Percentiles rank a stretch among this genome's conserved stretches.
Conservation (phyloP, 192 early-diverging fungal genomes). For the Coemansia sp. region DNA sequence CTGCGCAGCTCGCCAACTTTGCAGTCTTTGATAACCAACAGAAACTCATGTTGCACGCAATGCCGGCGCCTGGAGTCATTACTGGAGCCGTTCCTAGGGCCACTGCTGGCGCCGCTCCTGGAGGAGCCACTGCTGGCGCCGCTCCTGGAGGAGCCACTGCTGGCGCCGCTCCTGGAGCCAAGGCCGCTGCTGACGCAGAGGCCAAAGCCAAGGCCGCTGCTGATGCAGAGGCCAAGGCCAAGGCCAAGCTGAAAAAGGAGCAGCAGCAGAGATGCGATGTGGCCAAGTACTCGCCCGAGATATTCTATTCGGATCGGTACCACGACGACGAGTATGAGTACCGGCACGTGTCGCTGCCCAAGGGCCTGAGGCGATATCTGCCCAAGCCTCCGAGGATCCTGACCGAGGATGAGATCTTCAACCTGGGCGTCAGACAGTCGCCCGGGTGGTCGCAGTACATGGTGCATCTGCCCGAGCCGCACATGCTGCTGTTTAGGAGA, state of each 20-base stretch:
- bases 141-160: too few relatives aligned
- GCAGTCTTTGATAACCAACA: too few relatives aligned
- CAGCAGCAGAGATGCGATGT: conserved; percentile 26
- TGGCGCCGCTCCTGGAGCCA: too few relatives aligned
- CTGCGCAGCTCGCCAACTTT: too few relatives aligned
- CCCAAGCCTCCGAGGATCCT: conserved; percentile 36
- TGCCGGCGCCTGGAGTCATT: too few relatives aligned
- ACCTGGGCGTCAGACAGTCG: conserved; percentile 47
- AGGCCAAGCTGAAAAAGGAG: too few relatives aligned
- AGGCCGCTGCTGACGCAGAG: too few relatives aligned
- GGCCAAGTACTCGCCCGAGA: conserved; percentile 23
- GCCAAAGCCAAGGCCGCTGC: conserved; percentile 4
- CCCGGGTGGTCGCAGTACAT: conserved; percentile 48
- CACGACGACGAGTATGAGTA: conserved; percentile 44
- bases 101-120: too few relatives aligned
- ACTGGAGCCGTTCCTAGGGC: too few relatives aligned
- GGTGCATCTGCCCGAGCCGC: conserved; percentile 49
- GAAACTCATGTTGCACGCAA: too few relatives aligned
- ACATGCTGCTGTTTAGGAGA: conserved; percentile 49
- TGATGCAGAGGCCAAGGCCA: too few relatives aligned
- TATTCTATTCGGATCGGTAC: conserved; percentile 50
- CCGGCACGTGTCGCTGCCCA: conserved; percentile 45
- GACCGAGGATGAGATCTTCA: conserved; percentile 36
- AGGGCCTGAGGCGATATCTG: conserved; percentile 42
- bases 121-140: too few relatives aligned